Evolutionary conservation across 106 monocot species (phyloP), one percentile per base, ranked within the genome.

Genomic region (Apostasia shenzhenica): DNA sequence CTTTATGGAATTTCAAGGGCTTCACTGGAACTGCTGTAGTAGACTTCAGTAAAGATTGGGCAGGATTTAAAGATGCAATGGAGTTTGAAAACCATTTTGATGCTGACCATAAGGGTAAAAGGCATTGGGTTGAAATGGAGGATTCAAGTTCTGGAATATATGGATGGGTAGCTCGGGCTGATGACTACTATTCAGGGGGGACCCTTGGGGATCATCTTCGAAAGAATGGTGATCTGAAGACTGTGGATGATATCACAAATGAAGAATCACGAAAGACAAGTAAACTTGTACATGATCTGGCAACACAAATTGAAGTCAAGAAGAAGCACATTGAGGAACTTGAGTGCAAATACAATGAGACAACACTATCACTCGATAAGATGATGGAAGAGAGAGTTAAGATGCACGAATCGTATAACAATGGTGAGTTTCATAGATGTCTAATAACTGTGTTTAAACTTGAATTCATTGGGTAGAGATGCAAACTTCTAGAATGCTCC

Each of bases 101-200:
- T 3, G 60, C 77, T 0, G 58, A 44, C 41, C 69, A 65, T 43
- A 59, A 56, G 45, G 85, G 86, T 14, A 82, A 72, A 66, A 78
- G 37, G 9, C 77, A 78, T 54, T 81, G 80, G 82, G 45, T 61
- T 41, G 76, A 77, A n/a, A 80, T 55, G n/a, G 64, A 76, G 8
- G 8, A 59, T 42, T 64, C 37, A 46, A 76, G 51, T 7, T 1
- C 8, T 3, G 75, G 75, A 40, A 66, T 91, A 5, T 82, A 76
- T 77, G 92, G 92, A 67, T 92, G 92, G 92, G 50, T 88, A 58
- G 92, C 88, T 53, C 74, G 78, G 42, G 78, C 74, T 53, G 79
- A 80, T 38, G 92, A 92, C 60, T 92, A 82, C 57, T 66, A 85
- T 40, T 53, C 76, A n/a, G 55, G 3, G 1, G 81, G 74, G 54